Evolutionary conservation across 2,329 filamentous ascomycete genomes (phyloP), one percentile per base, ranked within the genome.

Genomic region (Fusarium sp.): DNA sequence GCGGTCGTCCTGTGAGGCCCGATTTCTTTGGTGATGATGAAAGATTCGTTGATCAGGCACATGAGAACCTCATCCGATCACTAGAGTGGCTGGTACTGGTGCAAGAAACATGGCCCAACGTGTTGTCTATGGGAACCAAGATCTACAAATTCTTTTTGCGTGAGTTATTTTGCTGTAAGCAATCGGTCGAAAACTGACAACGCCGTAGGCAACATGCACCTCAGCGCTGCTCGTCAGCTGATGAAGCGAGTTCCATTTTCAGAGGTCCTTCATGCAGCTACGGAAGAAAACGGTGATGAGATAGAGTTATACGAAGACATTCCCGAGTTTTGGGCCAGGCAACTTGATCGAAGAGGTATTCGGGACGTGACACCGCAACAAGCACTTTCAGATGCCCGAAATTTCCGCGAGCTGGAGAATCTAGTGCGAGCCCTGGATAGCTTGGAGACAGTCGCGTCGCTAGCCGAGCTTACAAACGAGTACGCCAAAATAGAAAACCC

Each of bases 61-160:
- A 96, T 71, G 90, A 92, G 75, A 82, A 87, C 39, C 87, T 98
- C 58, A 94, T 98, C 51, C 89, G 92, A 64, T 91, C 93, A 42
- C 84, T 98, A 67, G 93, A 97, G 79, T 98, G 96, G 95, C 91
- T 96, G 80, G 84, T 94, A 66, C 87, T 94, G 63, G 88, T 96
- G 14, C 90, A 93, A 56, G 92, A 89, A 18, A 88, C 93, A 62
- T 95, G 92, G 91, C 85, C 88, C 22, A 87, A 92, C 66, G 91
- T 94, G 28, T 94, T 96, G 77, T 83, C 85, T 24, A 87, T 90
- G 63, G 91, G 94, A 47, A 89, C 90, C 36, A 88, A 90, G 76
- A 88, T 95, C n/a, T 94, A 98, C 83, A 93, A 93, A 79, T 91
- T 92, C 69, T 95, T 98, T 79, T 87, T 97, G 52, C 88, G 94